Evolutionary conservation across 1,284 basidiomycete species (phyloP).

Genomic region (Phenoliferia sp.): DNA sequence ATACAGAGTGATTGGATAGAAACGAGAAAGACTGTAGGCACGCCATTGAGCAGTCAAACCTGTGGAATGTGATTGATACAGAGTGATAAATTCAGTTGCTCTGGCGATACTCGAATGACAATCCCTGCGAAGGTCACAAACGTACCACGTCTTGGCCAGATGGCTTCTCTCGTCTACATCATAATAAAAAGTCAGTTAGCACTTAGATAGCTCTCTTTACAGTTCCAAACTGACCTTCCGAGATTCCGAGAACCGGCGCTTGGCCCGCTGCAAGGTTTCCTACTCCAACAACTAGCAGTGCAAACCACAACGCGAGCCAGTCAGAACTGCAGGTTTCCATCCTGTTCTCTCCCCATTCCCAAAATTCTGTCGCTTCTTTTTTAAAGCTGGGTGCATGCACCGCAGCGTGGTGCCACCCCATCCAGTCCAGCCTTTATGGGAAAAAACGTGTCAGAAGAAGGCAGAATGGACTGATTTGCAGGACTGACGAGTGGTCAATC

Average conservation of each 20-base stretch:
- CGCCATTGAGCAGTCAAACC: constrained; percentile 23
- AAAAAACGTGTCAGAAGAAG: no score
- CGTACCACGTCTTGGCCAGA: neutral
- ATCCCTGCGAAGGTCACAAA: no score
- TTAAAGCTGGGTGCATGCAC: constrained; percentile 17
- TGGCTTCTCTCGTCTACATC: neutral
- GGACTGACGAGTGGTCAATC: neutral
- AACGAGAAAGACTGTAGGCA: constrained; percentile 26
- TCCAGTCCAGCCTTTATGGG: neutral
- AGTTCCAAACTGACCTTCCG: neutral
- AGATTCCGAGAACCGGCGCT: neutral
- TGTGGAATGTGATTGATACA: no score
- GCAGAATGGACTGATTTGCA: no score
- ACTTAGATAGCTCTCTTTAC: no score
- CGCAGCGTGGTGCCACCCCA: constrained; percentile 13
- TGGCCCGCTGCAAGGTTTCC: neutral
- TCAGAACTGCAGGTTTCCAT: constrained; percentile 12
- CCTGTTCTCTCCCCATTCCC: constrained; percentile 12
- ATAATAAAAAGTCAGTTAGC: neutral
- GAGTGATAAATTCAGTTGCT: no score
- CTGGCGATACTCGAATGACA: no score
- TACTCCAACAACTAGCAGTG: constrained; percentile 16
- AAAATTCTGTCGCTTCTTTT: constrained; percentile 17
- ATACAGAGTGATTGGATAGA: constrained; percentile 16
- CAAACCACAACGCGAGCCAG: constrained; percentile 29